Evolutionary conservation across 148 eudicot genomes (phyloP).

Genomic region (Chenopodium album): DNA sequence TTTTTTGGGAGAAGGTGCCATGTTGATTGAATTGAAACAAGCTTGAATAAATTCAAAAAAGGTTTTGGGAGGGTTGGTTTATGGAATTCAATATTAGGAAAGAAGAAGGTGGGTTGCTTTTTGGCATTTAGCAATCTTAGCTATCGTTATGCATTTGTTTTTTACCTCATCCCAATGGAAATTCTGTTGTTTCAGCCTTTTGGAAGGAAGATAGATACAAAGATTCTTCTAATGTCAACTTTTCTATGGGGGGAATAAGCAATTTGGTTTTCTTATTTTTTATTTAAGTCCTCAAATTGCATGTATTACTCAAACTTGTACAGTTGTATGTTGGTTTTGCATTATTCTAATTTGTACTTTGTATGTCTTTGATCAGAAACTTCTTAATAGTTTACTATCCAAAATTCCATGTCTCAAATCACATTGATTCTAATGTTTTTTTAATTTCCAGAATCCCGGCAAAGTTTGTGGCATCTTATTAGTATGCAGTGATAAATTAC

Average conservation of each 20-base stretch:
- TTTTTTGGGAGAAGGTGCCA: not conserved
- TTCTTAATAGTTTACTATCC: not conserved
- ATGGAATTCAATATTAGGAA: constrained; percentile 20
- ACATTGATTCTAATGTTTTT: not conserved
- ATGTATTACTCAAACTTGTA: constrained; percentile 15
- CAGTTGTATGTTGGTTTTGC: constrained; percentile 7
- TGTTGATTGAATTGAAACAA: constrained; percentile 18
- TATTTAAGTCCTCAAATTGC: constrained; percentile 1
- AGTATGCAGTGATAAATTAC: too few relatives aligned
- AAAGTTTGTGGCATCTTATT: not conserved
- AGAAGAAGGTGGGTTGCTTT: constrained; percentile 28
- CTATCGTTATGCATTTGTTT: constrained; percentile 20
- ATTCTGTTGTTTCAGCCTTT: constrained; percentile 32
- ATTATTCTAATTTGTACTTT: constrained; percentile 11
- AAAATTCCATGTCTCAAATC: not conserved
- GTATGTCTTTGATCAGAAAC: not conserved
- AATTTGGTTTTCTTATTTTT: constrained; percentile 12
- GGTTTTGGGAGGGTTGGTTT: constrained; percentile 14
- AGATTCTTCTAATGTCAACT: constrained; percentile 24
- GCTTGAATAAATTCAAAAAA: constrained; percentile 4
- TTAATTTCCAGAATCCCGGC: not conserved
- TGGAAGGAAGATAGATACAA: constrained; percentile 22
- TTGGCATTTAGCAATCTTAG: constrained; percentile 32
- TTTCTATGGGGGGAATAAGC: constrained; percentile 9
- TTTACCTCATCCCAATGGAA: constrained; percentile 26